Evolutionary conservation across 2,329 filamentous ascomycete species (phyloP), one percentile per base, ranked within the genome.

Genomic region (Aspergillus sp.): DNA sequence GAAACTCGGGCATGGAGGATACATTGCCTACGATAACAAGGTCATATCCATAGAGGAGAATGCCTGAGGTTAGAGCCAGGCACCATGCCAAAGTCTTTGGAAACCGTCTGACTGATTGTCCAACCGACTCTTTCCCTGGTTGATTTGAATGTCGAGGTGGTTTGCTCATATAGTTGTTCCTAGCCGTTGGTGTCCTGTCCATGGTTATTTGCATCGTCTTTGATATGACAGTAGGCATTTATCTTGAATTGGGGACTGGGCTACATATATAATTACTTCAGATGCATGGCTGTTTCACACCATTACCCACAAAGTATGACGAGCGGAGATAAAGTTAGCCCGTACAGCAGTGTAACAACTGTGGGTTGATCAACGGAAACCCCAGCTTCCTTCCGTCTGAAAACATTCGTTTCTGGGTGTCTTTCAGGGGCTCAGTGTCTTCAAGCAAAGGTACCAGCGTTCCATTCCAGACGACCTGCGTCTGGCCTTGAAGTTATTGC

Each of bases 21-120:
- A 65, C 62, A 39, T 71, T 63, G 6, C 71, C 68, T 52, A 74
- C 71, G 8, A 73, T 64, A 8, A 65, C 63, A n/a, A 70, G 66
- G 31, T 72, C 71, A 56, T 70, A 70, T 6, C 71, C 73, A 6
- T 69, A 65, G 0, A 74, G 67, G 3, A 73, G 63, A 24, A 75
- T 69, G 6, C 65, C 62, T 0, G 57, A 60, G 0, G 62, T 58
- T 8, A 65, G 49, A n/a, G 63, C 62, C 6, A 66, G 37, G 39
- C 62, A 65, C 51, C 64, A 65, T 17, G 46, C 43, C 12, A 60
- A 46, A 17, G 61, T 58, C 31, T 55, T 62, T 6, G 52, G 59
- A 6, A 54, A 60, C 14, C 48, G 51, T 40, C 56, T 58, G 40
- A 59, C 23, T 8, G 55, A 43, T 24, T 19, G 23, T 15, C 53